phyloP scores from a whole-genome alignment of 2,329 filamentous ascomycete species.

The Clonostachys chloroleuca region DNA sequence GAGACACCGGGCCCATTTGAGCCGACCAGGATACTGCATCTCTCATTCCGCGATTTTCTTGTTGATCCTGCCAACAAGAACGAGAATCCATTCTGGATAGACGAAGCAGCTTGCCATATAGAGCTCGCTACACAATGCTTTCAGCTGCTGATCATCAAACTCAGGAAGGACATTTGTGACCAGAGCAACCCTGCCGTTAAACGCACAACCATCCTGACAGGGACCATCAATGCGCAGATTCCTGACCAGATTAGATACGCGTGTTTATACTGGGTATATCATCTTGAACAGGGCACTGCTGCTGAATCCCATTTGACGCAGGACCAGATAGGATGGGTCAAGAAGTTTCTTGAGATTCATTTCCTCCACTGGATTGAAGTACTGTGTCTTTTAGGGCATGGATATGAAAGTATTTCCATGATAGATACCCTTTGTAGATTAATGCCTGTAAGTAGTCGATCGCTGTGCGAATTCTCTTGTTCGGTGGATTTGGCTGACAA shows the following conservation, averaged over 20 bases:
- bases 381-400: slow-evolving; percentile 21
- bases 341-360: slow-evolving; percentile 26
- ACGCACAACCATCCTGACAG: not conserved
- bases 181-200: not conserved
- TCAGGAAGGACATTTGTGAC: not conserved
- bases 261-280: slow-evolving; percentile 29
- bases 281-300: slow-evolving; percentile 9
- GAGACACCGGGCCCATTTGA: not conserved
- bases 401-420: not conserved
- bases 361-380: slow-evolving; percentile 37
- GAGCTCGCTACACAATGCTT: slow-evolving; percentile 13
- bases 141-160: not conserved
- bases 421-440: not conserved
- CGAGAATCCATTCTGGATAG: slow-evolving; percentile 24
- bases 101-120: slow-evolving; percentile 23
- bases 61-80: slow-evolving; percentile 10
- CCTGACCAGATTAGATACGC: slow-evolving; percentile 29
- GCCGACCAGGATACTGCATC: slow-evolving; percentile 5
- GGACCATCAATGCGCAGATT: slow-evolving; percentile 7
- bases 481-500: not conserved
- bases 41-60: slow-evolving; percentile 31
- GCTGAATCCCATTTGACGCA: not conserved
- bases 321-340: slow-evolving; percentile 5
- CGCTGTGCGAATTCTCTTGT: not conserved
- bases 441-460: not conserved